phyloP scores from a whole-genome alignment of 371 early-diverging fungal species.

The Apophysomyces elegans region DNA sequence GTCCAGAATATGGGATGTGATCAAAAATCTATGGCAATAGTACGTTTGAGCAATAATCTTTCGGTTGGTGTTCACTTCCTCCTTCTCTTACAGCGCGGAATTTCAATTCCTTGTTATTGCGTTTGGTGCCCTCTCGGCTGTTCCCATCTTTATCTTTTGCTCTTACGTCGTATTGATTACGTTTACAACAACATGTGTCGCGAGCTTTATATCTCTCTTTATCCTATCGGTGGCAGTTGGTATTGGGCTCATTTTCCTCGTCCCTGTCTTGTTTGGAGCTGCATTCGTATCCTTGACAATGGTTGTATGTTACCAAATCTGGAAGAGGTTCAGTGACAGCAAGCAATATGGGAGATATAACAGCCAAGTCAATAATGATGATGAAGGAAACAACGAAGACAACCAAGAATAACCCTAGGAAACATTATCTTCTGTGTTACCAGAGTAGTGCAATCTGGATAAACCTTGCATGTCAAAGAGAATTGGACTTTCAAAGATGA shows the following conservation, averaged over 20 bases:
- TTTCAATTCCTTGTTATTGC: neutral
- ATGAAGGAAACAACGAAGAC: neutral
- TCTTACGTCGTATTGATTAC: neutral
- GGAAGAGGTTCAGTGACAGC: neutral
- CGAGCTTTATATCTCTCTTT: constrained; percentile 5
- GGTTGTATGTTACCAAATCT: neutral
- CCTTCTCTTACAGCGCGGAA: neutral
- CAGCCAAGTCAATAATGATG: neutral
- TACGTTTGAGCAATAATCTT: neutral
- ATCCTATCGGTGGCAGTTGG: constrained; percentile 2
- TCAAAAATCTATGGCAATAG: constrained; percentile 2
- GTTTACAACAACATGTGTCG: constrained; percentile 4
- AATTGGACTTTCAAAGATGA: neutral
- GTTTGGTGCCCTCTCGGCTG: neutral
- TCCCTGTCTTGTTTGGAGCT: constrained; percentile 7
- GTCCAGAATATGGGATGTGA: neutral
- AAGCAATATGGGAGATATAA: neutral
- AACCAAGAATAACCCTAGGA: neutral
- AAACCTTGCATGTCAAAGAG: too few relatives aligned
- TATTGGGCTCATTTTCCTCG: constrained; percentile 5
- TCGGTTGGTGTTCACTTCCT: neutral
- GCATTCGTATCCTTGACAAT: constrained; percentile 1
- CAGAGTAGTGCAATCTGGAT: too few relatives aligned
- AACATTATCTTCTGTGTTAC: neutral
- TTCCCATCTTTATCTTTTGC: neutral